These are phyloP conservation scores for Cicer pinnatifidum DNA, from an alignment of 306 rosid species.

Conservation along the genomic window DNA sequence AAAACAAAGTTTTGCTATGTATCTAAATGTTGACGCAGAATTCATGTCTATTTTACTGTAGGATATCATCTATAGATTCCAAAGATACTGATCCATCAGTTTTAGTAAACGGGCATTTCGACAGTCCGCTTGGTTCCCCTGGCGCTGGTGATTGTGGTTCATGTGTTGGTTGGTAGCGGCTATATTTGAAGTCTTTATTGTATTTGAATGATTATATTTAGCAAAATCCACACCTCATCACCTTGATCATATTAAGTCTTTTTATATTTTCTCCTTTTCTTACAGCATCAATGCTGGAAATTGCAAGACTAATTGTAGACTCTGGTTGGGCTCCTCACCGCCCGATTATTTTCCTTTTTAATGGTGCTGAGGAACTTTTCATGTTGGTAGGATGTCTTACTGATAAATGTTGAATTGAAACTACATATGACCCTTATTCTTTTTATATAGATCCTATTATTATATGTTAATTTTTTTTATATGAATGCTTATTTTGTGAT, in stretches of 20 bases:
- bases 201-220: conserved; percentile 30
- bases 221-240: conserved; percentile 26
- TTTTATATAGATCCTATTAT: background rate
- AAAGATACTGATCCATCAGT: conserved; percentile 79
- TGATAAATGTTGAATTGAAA: conserved; percentile 31
- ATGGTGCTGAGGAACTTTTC: conserved; percentile 98
- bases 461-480: background rate
- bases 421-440: conserved; percentile 22
- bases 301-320: conserved; percentile 84
- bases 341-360: conserved; percentile 90
- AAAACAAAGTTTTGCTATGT: conserved; percentile 4
- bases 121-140: conserved; percentile 94
- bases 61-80: conserved; percentile 74
- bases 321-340: conserved; percentile 79
- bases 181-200: conserved; percentile 32
- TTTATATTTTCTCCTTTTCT: conserved; percentile 14
- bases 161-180: conserved; percentile 84
- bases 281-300: conserved; percentile 91
- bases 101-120: conserved; percentile 88
- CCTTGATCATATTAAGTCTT: conserved; percentile 23
- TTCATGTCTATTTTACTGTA: conserved; percentile 51
- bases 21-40: conserved; percentile 28
- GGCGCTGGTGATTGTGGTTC: conserved; percentile 98
- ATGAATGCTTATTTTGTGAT: conserved; percentile 4
- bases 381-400: conserved; percentile 75